Percentiles rank a stretch among this genome's conserved stretches.
phyloP scores from a whole-genome alignment of 495 filamentous ascomycete species.

The Haplographium delicatum region DNA sequence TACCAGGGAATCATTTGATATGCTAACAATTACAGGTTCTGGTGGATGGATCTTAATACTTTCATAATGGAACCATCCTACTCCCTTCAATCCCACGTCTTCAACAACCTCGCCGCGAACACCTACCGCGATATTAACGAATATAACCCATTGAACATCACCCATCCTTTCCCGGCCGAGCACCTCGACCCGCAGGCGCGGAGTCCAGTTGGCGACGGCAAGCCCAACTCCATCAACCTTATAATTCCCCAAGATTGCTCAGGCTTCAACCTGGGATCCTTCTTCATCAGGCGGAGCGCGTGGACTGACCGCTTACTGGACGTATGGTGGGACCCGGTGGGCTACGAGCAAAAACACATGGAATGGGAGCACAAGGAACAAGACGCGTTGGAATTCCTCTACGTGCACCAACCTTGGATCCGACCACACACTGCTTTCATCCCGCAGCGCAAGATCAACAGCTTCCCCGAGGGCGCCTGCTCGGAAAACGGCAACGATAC shows the following conservation, averaged over 20 bases:
- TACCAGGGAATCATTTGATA: neutral
- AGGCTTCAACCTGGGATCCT: conserved; percentile 95
- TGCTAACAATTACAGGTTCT: conserved; percentile 65
- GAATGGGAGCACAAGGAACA: conserved; percentile 99
- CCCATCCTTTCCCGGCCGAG: conserved; percentile 64
- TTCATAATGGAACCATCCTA: conserved; percentile 96
- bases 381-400: conserved; percentile 89
- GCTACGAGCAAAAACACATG: conserved; percentile 99
- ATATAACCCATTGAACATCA: conserved; percentile 93
- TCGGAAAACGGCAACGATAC: conserved; percentile 68
- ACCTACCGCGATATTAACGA: conserved; percentile 95
- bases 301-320: conserved; percentile 94
- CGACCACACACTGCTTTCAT: conserved; percentile 84
- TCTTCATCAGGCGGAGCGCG: conserved; percentile 76
- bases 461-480: conserved; percentile 88
- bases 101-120: conserved; percentile 66
- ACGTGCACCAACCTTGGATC: conserved; percentile 88
- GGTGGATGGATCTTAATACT: conserved; percentile 98
- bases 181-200: conserved; percentile 71
- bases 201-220: conserved; percentile 69
- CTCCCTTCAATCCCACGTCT: conserved; percentile 85
- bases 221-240: conserved; percentile 71
- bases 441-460: conserved; percentile 88
- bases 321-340: conserved; percentile 97
- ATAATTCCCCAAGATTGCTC: conserved; percentile 90